Percentiles rank a stretch among this genome's conserved stretches.
Evolutionary conservation across 495 filamentous ascomycete species (phyloP).

Genomic region (Neurospora discreta): DNA sequence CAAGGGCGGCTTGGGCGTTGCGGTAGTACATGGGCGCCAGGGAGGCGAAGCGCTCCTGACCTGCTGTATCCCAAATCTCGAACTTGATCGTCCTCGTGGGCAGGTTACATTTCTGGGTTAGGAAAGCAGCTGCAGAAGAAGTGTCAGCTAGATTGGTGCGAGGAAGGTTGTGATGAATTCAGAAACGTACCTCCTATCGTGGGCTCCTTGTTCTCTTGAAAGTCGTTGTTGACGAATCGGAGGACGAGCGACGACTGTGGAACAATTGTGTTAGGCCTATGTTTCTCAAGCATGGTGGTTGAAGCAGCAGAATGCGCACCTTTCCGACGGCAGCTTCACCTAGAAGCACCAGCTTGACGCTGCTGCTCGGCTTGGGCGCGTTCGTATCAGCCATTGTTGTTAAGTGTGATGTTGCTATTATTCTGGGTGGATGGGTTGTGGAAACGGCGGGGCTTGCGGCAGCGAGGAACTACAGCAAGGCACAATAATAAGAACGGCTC

Average conservation of each 20-base stretch:
- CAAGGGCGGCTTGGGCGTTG: conserved; percentile 95
- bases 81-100: conserved; percentile 97
- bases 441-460: background rate
- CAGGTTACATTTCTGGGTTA: conserved; percentile 96
- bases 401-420: background rate
- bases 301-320: conserved; percentile 39
- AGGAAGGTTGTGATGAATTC: background rate
- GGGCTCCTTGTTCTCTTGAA: conserved; percentile 99
- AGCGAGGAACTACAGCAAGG: background rate
- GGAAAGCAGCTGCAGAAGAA: conserved; percentile 65
- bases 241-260: conserved; percentile 88
- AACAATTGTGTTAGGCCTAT: conserved; percentile 11
- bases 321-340: conserved; percentile 98
- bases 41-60: conserved; percentile 94
- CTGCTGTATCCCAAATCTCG: conserved; percentile 99
- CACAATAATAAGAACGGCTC: background rate
- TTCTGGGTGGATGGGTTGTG: background rate
- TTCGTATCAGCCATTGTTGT: conserved; percentile 42
- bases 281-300: background rate
- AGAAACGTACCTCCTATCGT: conserved; percentile 82
- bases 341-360: conserved; percentile 94
- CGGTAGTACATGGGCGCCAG: conserved; percentile 99
- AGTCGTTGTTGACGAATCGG: conserved; percentile 98
- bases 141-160: background rate
- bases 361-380: conserved; percentile 90